Conservation (phyloP, 352 stramenopile species). For the Thalassiosira ordinaria region DNA sequence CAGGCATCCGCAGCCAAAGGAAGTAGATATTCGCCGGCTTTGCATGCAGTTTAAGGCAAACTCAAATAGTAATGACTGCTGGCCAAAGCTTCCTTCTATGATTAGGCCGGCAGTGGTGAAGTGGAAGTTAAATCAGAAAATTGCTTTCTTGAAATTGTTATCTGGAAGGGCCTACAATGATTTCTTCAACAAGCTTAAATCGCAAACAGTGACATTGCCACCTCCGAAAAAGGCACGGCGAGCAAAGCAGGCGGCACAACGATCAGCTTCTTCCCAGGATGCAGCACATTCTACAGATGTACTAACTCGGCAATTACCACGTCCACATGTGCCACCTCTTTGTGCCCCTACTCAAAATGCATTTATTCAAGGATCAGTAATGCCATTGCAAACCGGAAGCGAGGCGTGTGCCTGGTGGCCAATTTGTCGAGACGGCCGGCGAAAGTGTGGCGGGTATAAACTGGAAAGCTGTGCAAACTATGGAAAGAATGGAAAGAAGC, state of each 20-base stretch:
- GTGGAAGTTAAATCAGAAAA: constrained; percentile 19
- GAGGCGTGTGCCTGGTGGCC: too few species aligned
- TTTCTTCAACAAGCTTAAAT: background rate
- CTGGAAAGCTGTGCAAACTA: too few species aligned
- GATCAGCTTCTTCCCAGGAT: too few species aligned
- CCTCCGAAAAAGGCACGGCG: background rate
- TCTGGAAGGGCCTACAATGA: background rate
- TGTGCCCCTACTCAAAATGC: constrained; percentile 27
- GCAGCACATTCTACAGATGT: too few species aligned
- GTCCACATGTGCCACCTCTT: constrained; percentile 24
- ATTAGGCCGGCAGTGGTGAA: constrained; percentile 18
- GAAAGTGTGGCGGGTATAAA: too few species aligned
- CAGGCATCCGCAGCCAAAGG: constrained; percentile 17
- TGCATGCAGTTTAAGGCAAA: constrained; percentile 17
- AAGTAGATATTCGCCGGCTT: constrained; percentile 5
- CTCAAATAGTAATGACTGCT: constrained; percentile 15
- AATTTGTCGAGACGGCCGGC: too few species aligned
- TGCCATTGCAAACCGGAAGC: too few species aligned
- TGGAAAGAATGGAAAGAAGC: too few species aligned
- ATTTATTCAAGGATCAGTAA: too few species aligned
- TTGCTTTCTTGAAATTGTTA: background rate
- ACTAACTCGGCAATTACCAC: background rate
- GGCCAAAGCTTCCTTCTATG: constrained; percentile 26
- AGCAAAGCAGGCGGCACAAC: background rate
- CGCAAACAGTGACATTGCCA: background rate